phyloP scores from a whole-genome alignment of 2,329 filamentous ascomycete species.

The Trichoderma afroharzianum region DNA sequence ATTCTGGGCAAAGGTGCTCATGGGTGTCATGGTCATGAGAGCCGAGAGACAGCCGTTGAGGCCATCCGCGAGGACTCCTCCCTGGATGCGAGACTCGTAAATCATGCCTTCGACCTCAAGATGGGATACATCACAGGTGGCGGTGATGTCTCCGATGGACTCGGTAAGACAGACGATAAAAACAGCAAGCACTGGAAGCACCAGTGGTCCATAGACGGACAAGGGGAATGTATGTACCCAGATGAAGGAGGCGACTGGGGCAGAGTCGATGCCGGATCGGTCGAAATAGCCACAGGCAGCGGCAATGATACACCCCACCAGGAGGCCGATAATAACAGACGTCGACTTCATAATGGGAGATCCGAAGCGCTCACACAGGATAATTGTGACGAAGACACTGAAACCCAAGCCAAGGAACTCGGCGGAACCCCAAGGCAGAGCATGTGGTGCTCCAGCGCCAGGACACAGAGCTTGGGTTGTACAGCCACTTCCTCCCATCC shows the following conservation, averaged over 20 bases:
- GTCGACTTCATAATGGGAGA: slow-evolving; percentile 81
- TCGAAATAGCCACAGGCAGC: slow-evolving; percentile 77
- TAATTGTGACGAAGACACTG: slow-evolving; percentile 74
- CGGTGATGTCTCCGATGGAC: slow-evolving; percentile 76
- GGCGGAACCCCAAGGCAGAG: slow-evolving; percentile 73
- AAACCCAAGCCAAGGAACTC: slow-evolving; percentile 78
- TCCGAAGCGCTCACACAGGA: slow-evolving; percentile 76
- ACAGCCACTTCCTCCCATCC: slow-evolving; percentile 73
- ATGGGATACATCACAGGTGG: slow-evolving; percentile 75
- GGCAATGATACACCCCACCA: slow-evolving; percentile 74
- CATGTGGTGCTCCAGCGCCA: slow-evolving; percentile 62
- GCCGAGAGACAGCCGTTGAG: slow-evolving; percentile 71
- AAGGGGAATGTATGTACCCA: slow-evolving; percentile 78
- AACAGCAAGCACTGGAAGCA: slow-evolving; percentile 66
- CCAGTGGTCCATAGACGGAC: slow-evolving; percentile 66
- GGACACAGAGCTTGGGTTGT: slow-evolving; percentile 58
- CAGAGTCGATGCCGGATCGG: slow-evolving; percentile 63
- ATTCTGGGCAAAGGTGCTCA: slow-evolving; percentile 79
- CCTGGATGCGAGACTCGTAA: slow-evolving; percentile 76
- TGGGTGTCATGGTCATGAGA: slow-evolving; percentile 74
- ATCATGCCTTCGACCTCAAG: slow-evolving; percentile 68
- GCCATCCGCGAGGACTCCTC: slow-evolving; percentile 74
- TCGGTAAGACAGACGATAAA: slow-evolving; percentile 74
- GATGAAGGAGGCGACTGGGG: slow-evolving; percentile 69
- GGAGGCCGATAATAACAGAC: slow-evolving; percentile 69